Percentiles rank a stretch among this genome's conserved stretches.
Conservation (phyloP, 2,329 filamentous ascomycete species). For the Hymenoscyphus fraxineus region DNA sequence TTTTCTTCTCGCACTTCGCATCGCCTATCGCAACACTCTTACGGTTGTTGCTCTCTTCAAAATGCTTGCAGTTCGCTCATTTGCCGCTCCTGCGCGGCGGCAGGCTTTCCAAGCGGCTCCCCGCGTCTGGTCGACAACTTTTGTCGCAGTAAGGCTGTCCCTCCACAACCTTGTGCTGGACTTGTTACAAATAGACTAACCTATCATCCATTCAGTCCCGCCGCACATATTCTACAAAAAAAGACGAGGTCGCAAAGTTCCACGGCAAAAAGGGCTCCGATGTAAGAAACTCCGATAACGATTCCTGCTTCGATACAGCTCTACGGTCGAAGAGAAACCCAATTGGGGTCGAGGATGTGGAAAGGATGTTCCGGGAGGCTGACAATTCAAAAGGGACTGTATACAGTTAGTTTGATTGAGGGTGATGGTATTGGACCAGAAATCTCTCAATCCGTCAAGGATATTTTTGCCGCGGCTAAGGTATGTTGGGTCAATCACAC, state of each 20-base stretch:
- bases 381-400: conserved; percentile 68
- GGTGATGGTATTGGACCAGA: conserved; percentile 98
- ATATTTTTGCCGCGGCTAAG: conserved; percentile 94
- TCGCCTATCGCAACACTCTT: conserved; percentile 14
- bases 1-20: conserved; percentile 16
- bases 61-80: conserved; percentile 80
- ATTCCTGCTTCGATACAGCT: conserved; percentile 35
- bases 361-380: conserved; percentile 17
- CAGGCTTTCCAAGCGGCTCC: conserved; percentile 72
- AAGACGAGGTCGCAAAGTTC: conserved; percentile 84
- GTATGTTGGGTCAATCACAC: conserved; percentile 46
- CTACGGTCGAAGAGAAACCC: conserved; percentile 17
- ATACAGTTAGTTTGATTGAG: conserved; percentile 94
- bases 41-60: conserved; percentile 40
- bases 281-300: conserved; percentile 53
- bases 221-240: conserved; percentile 46
- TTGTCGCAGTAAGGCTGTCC: conserved; percentile 52
- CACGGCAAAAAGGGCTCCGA: conserved; percentile 83
- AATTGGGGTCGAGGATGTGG: conserved; percentile 22
- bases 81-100: conserved; percentile 69
- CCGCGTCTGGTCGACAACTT: conserved; percentile 48
- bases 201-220: conserved; percentile 16
- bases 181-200: conserved; percentile 18
- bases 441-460: conserved; percentile 96
- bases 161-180: conserved; percentile 11